phyloP scores from a whole-genome alignment of 805 yeast genomes.

The Sugiyamaella smithiae region DNA sequence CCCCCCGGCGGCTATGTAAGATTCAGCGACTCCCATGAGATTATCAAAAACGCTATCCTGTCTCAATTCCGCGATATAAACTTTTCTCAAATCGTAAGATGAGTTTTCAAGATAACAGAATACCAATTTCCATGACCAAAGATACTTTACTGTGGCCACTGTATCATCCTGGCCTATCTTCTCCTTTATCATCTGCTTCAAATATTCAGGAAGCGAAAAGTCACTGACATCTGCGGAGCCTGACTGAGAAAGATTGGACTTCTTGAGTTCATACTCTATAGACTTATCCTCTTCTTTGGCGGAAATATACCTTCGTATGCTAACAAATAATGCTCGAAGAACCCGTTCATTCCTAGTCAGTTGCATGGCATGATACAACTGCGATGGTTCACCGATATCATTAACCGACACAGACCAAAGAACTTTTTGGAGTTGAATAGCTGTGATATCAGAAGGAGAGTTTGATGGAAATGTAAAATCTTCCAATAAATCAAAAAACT shows the following conservation, averaged over 20 bases:
- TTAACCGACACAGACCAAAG: slow-evolving; percentile 10
- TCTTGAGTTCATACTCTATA: slow-evolving; percentile 42
- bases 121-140: slow-evolving; percentile 60
- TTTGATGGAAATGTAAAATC: background rate
- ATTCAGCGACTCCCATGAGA: slow-evolving; percentile 54
- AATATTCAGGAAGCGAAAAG: slow-evolving; percentile 9
- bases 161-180: slow-evolving; percentile 23
- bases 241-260: slow-evolving; percentile 32
- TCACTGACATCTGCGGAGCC: slow-evolving; percentile 33
- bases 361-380: slow-evolving; percentile 38
- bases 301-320: slow-evolving; percentile 20
- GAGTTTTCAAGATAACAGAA: slow-evolving; percentile 61
- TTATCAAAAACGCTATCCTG: slow-evolving; percentile 44
- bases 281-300: slow-evolving; percentile 25
- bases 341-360: slow-evolving; percentile 23
- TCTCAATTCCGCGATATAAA: slow-evolving; percentile 58
- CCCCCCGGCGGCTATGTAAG: slow-evolving; percentile 24
- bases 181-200: slow-evolving; percentile 1
- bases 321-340: slow-evolving; percentile 21
- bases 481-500: slow-evolving; percentile 1
- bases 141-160: slow-evolving; percentile 28
- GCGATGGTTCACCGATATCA: slow-evolving; percentile 11
- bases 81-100: slow-evolving; percentile 59
- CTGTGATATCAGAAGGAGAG: slow-evolving; percentile 8
- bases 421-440: slow-evolving; percentile 13